These are phyloP conservation scores for Capronia americana DNA, from an alignment of 2,329 filamentous ascomycete species.

Conservation along the genomic window DNA sequence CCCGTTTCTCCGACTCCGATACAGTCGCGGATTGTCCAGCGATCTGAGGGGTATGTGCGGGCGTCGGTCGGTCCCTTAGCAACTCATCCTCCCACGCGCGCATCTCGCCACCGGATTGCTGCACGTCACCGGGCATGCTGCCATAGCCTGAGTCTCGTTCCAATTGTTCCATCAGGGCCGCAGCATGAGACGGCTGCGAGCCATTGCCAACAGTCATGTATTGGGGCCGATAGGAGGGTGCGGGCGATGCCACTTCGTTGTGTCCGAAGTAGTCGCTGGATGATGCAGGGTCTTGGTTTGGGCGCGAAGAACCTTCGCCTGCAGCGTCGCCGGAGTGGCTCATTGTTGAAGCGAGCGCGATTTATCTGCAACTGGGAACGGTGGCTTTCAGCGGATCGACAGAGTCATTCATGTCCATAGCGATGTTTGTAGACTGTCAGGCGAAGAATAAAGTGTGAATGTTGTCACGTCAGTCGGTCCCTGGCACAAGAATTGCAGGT, in stretches of 20 bases:
- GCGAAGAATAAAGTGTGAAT: conserved; percentile 3
- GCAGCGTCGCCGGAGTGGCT: conserved; percentile 26
- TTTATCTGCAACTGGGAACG: conserved; percentile 10
- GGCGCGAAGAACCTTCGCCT: conserved; percentile 23
- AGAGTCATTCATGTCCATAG: conserved; percentile 21
- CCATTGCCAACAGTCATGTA: conserved; percentile 92
- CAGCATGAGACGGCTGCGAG: conserved; percentile 79
- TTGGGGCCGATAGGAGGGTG: conserved; percentile 54
- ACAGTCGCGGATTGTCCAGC: conserved; percentile 56
- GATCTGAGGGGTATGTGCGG: conserved; percentile 60
- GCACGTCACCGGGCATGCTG: conserved; percentile 72
- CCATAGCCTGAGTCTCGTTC: conserved; percentile 93
- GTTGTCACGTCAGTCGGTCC: neutral
- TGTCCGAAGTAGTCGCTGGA: conserved; percentile 13
- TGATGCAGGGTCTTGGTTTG: conserved; percentile 10
- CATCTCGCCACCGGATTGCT: conserved; percentile 50
- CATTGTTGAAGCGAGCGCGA: conserved; percentile 23
- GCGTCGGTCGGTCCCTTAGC: conserved; percentile 64
- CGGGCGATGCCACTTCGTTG: conserved; percentile 28
- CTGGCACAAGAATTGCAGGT: conserved; percentile 11
- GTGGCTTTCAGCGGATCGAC: conserved; percentile 2
- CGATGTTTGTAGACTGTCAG: neutral
- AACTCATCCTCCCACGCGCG: conserved; percentile 62
- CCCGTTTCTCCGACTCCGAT: conserved; percentile 68
- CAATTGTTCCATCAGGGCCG: conserved; percentile 78